Conservation (phyloP, 805 yeast genomes). For the Wickerhamomyces pijperi region DNA sequence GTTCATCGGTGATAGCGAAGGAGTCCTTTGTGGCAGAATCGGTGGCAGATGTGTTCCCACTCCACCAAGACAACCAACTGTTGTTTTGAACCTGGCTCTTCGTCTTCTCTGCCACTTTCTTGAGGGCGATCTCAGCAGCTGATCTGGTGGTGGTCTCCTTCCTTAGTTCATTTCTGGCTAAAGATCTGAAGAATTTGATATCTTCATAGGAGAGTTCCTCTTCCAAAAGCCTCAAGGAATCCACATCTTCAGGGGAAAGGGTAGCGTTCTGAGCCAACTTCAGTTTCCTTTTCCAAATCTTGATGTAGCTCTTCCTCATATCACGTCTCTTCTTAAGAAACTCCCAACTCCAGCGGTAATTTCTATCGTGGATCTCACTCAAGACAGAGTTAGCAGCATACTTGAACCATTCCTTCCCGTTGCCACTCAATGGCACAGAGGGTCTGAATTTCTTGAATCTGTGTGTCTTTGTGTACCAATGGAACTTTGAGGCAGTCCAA, state of each 20-base stretch:
- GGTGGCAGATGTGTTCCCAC: conserved; percentile 17
- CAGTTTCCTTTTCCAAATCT: conserved; percentile 55
- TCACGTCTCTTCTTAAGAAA: conserved; percentile 61
- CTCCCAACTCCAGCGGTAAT: conserved; percentile 85
- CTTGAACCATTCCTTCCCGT: conserved; percentile 72
- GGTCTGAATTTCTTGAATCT: conserved; percentile 71
- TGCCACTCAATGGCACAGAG: conserved; percentile 31
- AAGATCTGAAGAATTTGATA: conserved; percentile 71
- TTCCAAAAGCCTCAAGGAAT: conserved; percentile 43
- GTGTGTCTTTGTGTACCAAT: conserved; percentile 65
- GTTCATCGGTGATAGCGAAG: conserved; percentile 68
- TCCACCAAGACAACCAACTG: conserved; percentile 75
- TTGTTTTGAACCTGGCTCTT: conserved; percentile 9
- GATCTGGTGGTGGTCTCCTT: conserved; percentile 32
- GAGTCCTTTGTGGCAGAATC: conserved; percentile 23
- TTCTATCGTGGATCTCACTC: conserved; percentile 71
- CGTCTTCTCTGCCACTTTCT: conserved; percentile 1
- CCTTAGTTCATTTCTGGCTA: conserved; percentile 58
- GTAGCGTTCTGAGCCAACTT: conserved; percentile 21
- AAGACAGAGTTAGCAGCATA: conserved; percentile 72
- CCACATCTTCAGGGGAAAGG: conserved; percentile 25
- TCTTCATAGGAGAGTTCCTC: conserved; percentile 59
- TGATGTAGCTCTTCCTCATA: conserved; percentile 55
- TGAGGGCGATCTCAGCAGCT: conserved; percentile 8
- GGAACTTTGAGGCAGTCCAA: conserved; percentile 72